Evolutionary conservation across 176 grass and related monocot genomes (phyloP).

Genomic region (Raddia distichophylla): DNA sequence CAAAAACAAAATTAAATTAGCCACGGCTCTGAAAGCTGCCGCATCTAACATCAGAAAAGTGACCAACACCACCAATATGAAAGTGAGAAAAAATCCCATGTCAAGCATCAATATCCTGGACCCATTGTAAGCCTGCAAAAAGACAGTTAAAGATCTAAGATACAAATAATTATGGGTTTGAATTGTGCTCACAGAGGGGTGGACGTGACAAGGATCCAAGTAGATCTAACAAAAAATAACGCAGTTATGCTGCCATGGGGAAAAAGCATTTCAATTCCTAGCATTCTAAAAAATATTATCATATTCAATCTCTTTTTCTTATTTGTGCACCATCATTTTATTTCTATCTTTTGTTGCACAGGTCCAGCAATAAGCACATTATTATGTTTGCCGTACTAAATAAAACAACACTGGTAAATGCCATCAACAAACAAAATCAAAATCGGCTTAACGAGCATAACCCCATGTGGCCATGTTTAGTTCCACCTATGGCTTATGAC

Average conservation of each 20-base stretch:
- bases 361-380: background rate
- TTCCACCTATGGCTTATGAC: no score
- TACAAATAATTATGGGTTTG: background rate
- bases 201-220: background rate
- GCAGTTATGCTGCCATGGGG: background rate
- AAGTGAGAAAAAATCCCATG: slow-evolving; percentile 34
- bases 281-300: background rate
- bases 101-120: slow-evolving; percentile 64
- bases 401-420: slow-evolving; percentile 3
- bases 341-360: background rate
- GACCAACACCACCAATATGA: slow-evolving; percentile 33
- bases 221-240: background rate
- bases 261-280: background rate
- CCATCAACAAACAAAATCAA: slow-evolving; percentile 9
- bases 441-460: background rate
- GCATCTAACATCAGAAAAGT: slow-evolving; percentile 40
- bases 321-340: background rate
- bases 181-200: background rate
- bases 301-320: background rate
- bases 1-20: slow-evolving; percentile 55
- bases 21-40: slow-evolving; percentile 17
- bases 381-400: background rate
- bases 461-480: background rate
- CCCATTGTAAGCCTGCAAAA: slow-evolving; percentile 67
- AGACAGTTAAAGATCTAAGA: background rate